phyloP scores from a whole-genome alignment of 2,329 filamentous ascomycete genomes.

The Aspergillus phoenicis region DNA sequence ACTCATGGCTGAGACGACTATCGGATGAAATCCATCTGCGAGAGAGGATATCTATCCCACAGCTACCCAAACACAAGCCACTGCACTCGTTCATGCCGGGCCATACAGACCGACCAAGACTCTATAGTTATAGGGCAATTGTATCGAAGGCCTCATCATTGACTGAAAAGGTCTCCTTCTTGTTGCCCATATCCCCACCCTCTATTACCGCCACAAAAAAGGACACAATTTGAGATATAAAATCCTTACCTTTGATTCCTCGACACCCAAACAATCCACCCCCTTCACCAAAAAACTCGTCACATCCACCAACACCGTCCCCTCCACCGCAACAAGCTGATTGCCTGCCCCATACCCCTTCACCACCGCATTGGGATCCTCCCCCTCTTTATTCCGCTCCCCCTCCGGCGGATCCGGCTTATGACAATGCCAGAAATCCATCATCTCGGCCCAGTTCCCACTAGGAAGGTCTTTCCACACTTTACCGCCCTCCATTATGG shows the following conservation, averaged over 20 bases:
- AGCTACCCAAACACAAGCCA: background rate
- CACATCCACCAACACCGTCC: constrained; percentile 78
- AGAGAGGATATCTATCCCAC: constrained; percentile 38
- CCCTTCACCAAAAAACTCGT: constrained; percentile 72
- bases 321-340: constrained; percentile 65
- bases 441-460: constrained; percentile 99
- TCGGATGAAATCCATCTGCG: constrained; percentile 39
- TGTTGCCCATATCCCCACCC: constrained; percentile 47
- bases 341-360: constrained; percentile 86
- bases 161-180: constrained; percentile 55
- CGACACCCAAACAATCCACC: constrained; percentile 61
- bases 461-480: constrained; percentile 92
- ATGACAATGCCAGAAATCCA: constrained; percentile 99
- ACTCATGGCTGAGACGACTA: background rate
- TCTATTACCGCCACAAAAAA: no score
- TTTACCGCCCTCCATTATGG: constrained; percentile 29
- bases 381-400: constrained; percentile 35
- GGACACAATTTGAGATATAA: background rate
- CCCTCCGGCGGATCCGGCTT: constrained; percentile 67
- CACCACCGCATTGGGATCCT: constrained; percentile 53
- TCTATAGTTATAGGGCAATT: constrained; percentile 56
- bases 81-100: constrained; percentile 7
- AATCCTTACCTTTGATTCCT: constrained; percentile 35
- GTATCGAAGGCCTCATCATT: constrained; percentile 61
- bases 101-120: constrained; percentile 12